Percentiles rank a stretch among this genome's conserved stretches.
Evolutionary conservation across 768 basidiomycete species (phyloP).

Genomic region (Mycena kentingensis): DNA sequence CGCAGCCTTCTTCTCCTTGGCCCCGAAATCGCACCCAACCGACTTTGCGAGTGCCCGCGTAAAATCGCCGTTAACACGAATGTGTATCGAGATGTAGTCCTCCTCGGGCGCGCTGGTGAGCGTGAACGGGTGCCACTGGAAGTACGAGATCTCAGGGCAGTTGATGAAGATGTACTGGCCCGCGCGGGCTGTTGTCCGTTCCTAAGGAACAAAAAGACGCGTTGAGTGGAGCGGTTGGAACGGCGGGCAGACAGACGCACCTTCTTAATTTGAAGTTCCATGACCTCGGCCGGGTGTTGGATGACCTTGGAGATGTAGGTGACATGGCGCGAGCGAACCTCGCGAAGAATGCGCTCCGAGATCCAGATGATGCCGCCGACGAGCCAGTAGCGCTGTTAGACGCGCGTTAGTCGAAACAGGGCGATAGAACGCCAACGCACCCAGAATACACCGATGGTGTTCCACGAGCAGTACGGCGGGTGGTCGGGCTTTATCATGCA

Average conservation of each 20-base stretch:
- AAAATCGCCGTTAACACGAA: conserved; percentile 91
- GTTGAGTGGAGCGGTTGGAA: too few species aligned
- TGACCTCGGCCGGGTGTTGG: conserved; percentile 91
- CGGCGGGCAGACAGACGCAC: too few species aligned
- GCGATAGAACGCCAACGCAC: conserved; percentile 43
- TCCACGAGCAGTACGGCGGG: conserved; percentile 83
- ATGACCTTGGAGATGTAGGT: conserved; percentile 95
- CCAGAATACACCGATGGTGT: conserved; percentile 94
- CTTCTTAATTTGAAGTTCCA: conserved; percentile 97
- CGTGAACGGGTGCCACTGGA: conserved; percentile 98
- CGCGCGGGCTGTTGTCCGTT: conserved; percentile 77
- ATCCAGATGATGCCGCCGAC: conserved; percentile 86
- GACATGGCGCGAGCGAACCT: conserved; percentile 85
- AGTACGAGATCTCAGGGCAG: too few species aligned
- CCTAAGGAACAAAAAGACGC: too few species aligned
- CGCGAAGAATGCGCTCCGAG: conserved; percentile 86
- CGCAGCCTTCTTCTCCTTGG: conserved; percentile 20
- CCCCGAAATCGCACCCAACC: conserved; percentile 81
- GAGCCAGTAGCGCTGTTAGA: conserved; percentile 78
- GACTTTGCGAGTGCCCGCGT: conserved; percentile 76
- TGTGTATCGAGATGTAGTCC: conserved; percentile 92
- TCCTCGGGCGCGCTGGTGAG: conserved; percentile 94
- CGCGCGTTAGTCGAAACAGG: conserved; percentile 10
- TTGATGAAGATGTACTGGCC: conserved; percentile 97
- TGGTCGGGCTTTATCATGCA: conserved; percentile 94